Conservation (phyloP, 192 early-diverging fungal species). For the Coemansia sp. region DNA sequence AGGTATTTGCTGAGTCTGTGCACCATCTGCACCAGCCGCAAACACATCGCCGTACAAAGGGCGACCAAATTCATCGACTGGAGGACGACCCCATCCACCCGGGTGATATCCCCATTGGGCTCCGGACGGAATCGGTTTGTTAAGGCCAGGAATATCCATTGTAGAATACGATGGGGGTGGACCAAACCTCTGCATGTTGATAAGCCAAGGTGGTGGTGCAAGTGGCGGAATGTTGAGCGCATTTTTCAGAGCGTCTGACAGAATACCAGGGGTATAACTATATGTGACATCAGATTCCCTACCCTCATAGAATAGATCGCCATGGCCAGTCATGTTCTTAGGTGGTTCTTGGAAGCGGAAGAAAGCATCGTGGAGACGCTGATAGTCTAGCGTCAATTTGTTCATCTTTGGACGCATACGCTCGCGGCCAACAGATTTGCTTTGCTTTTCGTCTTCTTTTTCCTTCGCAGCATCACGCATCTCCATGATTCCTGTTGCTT, state of each 20-base stretch:
- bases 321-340: constrained; percentile 35
- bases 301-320: constrained; percentile 86
- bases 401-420: constrained; percentile 93
- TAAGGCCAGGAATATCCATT: constrained; percentile 89
- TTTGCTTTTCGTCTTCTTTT: constrained; percentile 77
- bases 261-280: constrained; percentile 78
- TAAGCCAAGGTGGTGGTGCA: constrained; percentile 94
- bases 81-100: constrained; percentile 89
- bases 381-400: constrained; percentile 94
- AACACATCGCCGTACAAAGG: constrained; percentile 98
- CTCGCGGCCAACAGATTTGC: constrained; percentile 85
- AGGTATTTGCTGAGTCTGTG: constrained; percentile 27
- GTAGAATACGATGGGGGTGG: constrained; percentile 93
- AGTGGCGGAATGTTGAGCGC: constrained; percentile 90
- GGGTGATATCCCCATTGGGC: constrained; percentile 99
- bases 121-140: constrained; percentile 93
- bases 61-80: constrained; percentile 81
- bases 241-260: constrained; percentile 81
- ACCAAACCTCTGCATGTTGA: constrained; percentile 98
- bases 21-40: constrained; percentile 58
- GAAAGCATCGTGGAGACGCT: constrained; percentile 96
- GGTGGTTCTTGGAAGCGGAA: constrained; percentile 90
- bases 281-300: constrained; percentile 92
- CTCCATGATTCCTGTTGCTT: constrained; percentile 96
- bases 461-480: constrained; percentile 85